Evolutionary conservation across 1,284 basidiomycete species (phyloP).

Genomic region (Heterobasidion parviporum): DNA sequence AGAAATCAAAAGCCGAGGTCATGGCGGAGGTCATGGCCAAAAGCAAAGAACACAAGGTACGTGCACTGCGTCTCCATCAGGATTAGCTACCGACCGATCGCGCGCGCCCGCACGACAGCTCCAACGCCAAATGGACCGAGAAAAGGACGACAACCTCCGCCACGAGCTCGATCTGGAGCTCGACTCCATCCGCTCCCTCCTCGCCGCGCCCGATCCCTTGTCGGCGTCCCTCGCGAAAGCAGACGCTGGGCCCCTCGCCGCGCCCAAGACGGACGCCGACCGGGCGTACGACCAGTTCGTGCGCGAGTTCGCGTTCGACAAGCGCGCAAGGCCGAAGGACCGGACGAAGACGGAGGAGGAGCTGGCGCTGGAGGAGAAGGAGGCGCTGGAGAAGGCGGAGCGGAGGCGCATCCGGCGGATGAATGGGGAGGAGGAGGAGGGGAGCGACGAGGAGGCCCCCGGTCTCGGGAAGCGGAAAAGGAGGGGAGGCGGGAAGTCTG

Average conservation of each 20-base stretch:
- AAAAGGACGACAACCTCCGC: conserved; percentile 81
- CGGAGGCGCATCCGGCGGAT: conserved; percentile 75
- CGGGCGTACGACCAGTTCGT: conserved; percentile 88
- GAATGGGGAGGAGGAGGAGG: conserved; percentile 75
- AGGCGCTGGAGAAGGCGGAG: conserved; percentile 83
- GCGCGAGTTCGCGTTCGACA: conserved; percentile 88
- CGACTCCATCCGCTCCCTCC: conserved; percentile 72
- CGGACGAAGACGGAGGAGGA: conserved; percentile 97
- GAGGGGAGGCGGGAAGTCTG: conserved; percentile 32
- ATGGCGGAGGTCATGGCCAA: conserved; percentile 99
- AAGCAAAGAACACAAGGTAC: conserved; percentile 90
- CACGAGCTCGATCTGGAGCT: conserved; percentile 88
- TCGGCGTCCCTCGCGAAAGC: conserved; percentile 15
- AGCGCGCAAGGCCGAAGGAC: conserved; percentile 91
- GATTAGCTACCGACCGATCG: background rate
- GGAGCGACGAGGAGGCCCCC: conserved; percentile 52
- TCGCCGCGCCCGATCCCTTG: conserved; percentile 53
- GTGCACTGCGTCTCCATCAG: conserved; percentile 3
- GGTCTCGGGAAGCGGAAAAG: conserved; percentile 34
- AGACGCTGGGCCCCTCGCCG: background rate
- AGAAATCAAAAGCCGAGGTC: conserved; percentile 91
- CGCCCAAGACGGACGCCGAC: conserved; percentile 21
- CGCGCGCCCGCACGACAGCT: conserved; percentile 37
- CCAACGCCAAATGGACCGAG: conserved; percentile 81
- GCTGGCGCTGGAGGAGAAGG: conserved; percentile 82